phyloP scores from a whole-genome alignment of 768 basidiomycete species.

The Suillus weaverae region DNA sequence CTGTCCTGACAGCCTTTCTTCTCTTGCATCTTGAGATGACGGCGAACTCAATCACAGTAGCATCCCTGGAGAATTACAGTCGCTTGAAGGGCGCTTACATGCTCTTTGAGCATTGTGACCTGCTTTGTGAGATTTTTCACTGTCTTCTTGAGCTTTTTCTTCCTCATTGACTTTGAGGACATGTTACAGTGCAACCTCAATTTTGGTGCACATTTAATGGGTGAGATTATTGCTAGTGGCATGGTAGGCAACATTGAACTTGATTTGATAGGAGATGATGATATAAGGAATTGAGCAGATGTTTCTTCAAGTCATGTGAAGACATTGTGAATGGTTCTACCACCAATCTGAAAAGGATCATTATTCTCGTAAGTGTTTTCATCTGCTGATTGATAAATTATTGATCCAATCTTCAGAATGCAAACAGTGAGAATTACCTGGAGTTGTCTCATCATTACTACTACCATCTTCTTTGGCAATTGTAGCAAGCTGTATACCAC shows the following conservation, averaged over 20 bases:
- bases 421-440: neutral
- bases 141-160: too few species aligned
- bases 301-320: slow-evolving; percentile 5
- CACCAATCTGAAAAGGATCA: too few species aligned
- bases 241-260: neutral
- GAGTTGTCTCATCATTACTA: neutral
- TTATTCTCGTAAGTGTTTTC: neutral
- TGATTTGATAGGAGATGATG: slow-evolving; percentile 4
- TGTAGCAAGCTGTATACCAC: neutral
- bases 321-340: neutral
- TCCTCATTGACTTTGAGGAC: too few species aligned
- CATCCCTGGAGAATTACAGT: too few species aligned
- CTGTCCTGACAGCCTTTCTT: too few species aligned
- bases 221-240: neutral
- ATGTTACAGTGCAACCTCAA: too few species aligned
- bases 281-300: slow-evolving; percentile 14
- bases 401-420: neutral
- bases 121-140: too few species aligned
- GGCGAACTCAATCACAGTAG: too few species aligned
- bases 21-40: too few species aligned
- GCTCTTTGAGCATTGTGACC: too few species aligned
- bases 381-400: neutral
- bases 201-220: neutral
- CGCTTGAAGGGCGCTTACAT: too few species aligned
- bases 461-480: neutral